phyloP scores from a whole-genome alignment of 2,329 filamentous ascomycete species.

The Dissoconium aciculare region DNA sequence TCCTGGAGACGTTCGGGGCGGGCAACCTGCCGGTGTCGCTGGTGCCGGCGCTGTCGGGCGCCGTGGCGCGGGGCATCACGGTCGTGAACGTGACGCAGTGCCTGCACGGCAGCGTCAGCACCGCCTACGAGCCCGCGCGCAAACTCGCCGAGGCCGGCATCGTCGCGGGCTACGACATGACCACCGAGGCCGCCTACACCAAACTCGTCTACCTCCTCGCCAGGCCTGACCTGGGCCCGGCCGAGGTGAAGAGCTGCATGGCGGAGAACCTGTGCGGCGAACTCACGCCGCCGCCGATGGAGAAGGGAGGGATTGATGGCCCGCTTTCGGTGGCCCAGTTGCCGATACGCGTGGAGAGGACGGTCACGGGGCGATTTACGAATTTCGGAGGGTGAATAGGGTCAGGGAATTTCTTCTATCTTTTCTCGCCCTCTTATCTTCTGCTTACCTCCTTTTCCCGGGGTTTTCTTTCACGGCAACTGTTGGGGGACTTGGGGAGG shows the following conservation, averaged over 20 bases:
- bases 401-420: no score
- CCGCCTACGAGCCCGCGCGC: constrained; percentile 33
- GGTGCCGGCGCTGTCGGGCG: constrained; percentile 49
- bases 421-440: no score
- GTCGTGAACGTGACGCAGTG: constrained; percentile 90
- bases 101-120: constrained; percentile 25
- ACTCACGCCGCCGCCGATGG: constrained; percentile 41
- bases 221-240: constrained; percentile 43
- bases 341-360: constrained; percentile 14
- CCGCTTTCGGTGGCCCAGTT: constrained; percentile 13
- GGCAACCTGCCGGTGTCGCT: constrained; percentile 78
- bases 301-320: constrained; percentile 5
- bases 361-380: constrained; percentile 7
- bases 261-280: constrained; percentile 66
- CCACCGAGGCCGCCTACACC: constrained; percentile 76
- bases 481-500: no score
- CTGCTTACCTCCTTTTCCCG: no score
- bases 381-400: constrained; percentile 1
- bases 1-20: constrained; percentile 85
- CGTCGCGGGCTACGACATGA: constrained; percentile 78
- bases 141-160: constrained; percentile 71
- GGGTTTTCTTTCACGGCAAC: no score
- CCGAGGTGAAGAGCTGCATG: constrained; percentile 57
- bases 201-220: constrained; percentile 80
- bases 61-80: constrained; percentile 65